phyloP scores from a whole-genome alignment of 1,284 basidiomycete genomes.

The Kwoniella shivajii region DNA sequence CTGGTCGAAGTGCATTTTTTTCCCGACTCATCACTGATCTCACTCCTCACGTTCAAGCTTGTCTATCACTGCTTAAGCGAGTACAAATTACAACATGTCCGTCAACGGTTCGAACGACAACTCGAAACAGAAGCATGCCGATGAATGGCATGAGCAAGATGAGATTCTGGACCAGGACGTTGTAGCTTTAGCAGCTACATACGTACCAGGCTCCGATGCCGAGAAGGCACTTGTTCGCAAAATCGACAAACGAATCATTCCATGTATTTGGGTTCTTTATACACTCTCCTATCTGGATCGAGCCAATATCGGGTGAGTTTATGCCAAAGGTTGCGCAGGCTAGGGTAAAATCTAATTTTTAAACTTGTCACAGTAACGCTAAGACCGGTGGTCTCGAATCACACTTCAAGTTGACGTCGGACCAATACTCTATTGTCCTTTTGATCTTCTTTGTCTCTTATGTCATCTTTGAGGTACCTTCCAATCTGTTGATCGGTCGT shows the following conservation, averaged over 20 bases:
- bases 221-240: constrained; percentile 46
- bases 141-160: constrained; percentile 32
- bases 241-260: constrained; percentile 49
- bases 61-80: no score
- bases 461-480: constrained; percentile 44
- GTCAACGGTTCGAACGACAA: no score
- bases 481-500: constrained; percentile 40
- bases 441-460: constrained; percentile 43
- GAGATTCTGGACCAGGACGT: constrained; percentile 9
- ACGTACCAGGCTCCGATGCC: constrained; percentile 44
- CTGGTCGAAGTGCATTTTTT: no score
- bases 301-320: constrained; percentile 45
- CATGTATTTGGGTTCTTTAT: constrained; percentile 51
- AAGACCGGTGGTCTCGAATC: constrained; percentile 43
- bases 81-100: no score
- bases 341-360: background rate
- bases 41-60: no score
- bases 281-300: constrained; percentile 51
- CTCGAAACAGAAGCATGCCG: constrained; percentile 7
- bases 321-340: background rate
- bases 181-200: constrained; percentile 37
- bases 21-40: no score
- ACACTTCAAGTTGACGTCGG: constrained; percentile 49
- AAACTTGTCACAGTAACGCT: constrained; percentile 32
- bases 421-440: constrained; percentile 48